phyloP scores from a whole-genome alignment of 257 asterid genomes.

The Ehretia macrophylla region DNA sequence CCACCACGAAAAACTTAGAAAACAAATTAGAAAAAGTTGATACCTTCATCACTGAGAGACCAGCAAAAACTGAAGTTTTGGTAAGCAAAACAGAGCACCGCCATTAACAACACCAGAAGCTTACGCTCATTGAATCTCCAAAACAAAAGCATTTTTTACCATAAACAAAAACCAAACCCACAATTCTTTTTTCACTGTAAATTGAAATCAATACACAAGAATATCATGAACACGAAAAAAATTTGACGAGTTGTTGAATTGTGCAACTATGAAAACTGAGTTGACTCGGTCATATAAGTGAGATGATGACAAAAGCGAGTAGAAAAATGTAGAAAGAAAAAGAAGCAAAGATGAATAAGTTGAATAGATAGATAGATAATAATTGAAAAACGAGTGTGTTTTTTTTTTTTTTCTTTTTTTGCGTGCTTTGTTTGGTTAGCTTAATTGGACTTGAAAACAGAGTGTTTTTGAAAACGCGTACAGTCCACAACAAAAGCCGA shows the following conservation, averaged over 20 bases:
- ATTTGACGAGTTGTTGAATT: constrained; percentile 15
- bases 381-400: background rate
- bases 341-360: background rate
- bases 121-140: constrained; percentile 22
- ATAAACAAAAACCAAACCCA: constrained; percentile 18
- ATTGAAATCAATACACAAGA: constrained; percentile 18
- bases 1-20: background rate
- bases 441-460: too few species aligned
- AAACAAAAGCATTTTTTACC: constrained; percentile 25
- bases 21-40: constrained; percentile 4
- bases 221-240: constrained; percentile 8
- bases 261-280: constrained; percentile 8
- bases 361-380: background rate
- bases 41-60: constrained; percentile 70
- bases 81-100: constrained; percentile 19
- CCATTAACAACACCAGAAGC: constrained; percentile 8
- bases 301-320: background rate
- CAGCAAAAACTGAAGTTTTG: constrained; percentile 25
- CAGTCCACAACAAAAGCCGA: too few species aligned
- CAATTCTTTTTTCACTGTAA: constrained; percentile 9
- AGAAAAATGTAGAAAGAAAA: constrained; percentile 1
- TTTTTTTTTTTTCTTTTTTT: background rate
- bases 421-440: too few species aligned
- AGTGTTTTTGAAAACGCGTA: too few species aligned
- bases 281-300: constrained; percentile 26